A percentile compares a stretch with the other conserved stretches of the same genome.
phyloP scores from a whole-genome alignment of 2,329 filamentous ascomycete genomes.

The Cryphonectria naterciae region DNA sequence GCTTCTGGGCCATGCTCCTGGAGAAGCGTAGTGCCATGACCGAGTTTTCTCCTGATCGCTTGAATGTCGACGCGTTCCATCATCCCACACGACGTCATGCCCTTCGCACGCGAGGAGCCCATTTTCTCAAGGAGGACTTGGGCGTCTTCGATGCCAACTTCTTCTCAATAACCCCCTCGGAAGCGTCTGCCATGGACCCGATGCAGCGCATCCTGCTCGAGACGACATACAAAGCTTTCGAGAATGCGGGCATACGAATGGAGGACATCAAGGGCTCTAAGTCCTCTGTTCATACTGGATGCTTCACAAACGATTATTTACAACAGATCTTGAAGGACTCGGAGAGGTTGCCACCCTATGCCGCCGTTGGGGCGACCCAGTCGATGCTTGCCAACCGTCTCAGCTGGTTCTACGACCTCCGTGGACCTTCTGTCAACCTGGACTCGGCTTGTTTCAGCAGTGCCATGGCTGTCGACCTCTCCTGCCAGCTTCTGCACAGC shows the following conservation, averaged over 20 bases:
- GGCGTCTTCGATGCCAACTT: constrained; percentile 44
- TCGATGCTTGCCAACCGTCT: constrained; percentile 43
- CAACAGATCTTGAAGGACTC: constrained; percentile 38
- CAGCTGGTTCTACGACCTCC: constrained; percentile 45
- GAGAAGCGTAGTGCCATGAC: constrained; percentile 38
- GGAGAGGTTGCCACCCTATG: constrained; percentile 37
- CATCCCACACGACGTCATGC: constrained; percentile 64
- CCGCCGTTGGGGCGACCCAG: constrained; percentile 11
- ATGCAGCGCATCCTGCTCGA: constrained; percentile 42
- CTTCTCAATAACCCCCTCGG: constrained; percentile 41
- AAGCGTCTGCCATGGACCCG: constrained; percentile 44
- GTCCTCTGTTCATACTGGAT: constrained; percentile 44
- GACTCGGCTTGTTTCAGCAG: constrained; percentile 43
- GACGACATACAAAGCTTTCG: constrained; percentile 39
- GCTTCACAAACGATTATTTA: constrained; percentile 43
- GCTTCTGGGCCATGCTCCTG: constrained; percentile 54
- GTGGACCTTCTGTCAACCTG: constrained; percentile 42
- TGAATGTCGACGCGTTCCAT: constrained; percentile 67
- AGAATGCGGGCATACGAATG: constrained; percentile 42
- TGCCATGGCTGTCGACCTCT: constrained; percentile 14
- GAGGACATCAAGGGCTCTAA: constrained; percentile 36
- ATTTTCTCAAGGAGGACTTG: constrained; percentile 41
- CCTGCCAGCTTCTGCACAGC: constrained; percentile 16
- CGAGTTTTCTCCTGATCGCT: constrained; percentile 57
- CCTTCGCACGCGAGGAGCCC: constrained; percentile 29